Evolutionary conservation across 2,329 filamentous ascomycete species (phyloP).

Genomic region (Coniochaeta prunicola): DNA sequence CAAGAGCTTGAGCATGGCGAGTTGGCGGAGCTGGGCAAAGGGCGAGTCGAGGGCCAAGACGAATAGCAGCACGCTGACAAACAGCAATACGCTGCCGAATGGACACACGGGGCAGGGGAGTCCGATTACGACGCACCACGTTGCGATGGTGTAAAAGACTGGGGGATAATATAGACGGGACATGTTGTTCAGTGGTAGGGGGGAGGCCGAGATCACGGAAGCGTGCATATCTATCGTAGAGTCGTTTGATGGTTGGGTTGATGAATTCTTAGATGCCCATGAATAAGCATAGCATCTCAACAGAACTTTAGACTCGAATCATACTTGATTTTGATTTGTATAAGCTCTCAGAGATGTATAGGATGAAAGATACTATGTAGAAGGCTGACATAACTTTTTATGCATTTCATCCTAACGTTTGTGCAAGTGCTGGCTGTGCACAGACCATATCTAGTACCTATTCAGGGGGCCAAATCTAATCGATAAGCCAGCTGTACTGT

Average conservation of each 20-base stretch:
- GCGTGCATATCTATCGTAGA: not conserved
- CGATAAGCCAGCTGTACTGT: not conserved
- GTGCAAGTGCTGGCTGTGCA: not conserved
- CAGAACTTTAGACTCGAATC: too few relatives aligned
- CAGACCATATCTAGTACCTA: too few relatives aligned
- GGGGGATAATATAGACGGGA: not conserved
- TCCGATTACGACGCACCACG: not conserved
- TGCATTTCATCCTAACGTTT: not conserved
- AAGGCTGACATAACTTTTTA: too few relatives aligned
- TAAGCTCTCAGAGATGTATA: too few relatives aligned
- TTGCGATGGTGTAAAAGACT: not conserved
- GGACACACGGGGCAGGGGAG: not conserved
- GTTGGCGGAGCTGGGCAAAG: conserved; percentile 26
- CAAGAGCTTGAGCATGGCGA: conserved; percentile 42
- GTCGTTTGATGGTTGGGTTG: not conserved
- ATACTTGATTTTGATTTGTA: too few relatives aligned
- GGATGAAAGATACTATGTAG: too few relatives aligned
- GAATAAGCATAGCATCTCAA: not conserved
- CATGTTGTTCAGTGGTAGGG: not conserved
- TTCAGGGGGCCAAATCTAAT: not conserved
- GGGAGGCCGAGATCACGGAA: not conserved
- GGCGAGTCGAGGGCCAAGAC: conserved; percentile 7
- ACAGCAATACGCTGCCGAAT: not conserved
- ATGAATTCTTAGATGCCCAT: not conserved
- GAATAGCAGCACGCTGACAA: not conserved